phyloP scores from a whole-genome alignment of 306 rosid species.

The Bauhinia variegata region DNA sequence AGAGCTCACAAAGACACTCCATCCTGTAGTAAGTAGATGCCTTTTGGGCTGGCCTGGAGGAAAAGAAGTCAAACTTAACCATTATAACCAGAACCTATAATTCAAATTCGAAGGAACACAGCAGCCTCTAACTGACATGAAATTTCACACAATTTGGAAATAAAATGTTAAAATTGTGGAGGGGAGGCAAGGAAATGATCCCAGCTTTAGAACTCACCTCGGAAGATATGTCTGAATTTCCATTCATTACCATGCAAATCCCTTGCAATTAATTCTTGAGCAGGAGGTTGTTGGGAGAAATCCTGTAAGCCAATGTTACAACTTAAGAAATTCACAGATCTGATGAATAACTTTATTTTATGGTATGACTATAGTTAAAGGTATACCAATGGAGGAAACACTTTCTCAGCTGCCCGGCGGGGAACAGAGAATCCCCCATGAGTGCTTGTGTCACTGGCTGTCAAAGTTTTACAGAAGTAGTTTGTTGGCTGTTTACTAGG shows the following conservation, averaged over 20 bases:
- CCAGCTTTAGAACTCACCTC: slow-evolving; percentile 63
- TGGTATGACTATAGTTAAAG: slow-evolving; percentile 22
- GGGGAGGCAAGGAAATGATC: neutral
- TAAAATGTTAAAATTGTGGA: neutral
- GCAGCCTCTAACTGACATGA: slow-evolving; percentile 1
- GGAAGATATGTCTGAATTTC: slow-evolving; percentile 98
- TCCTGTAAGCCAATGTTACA: slow-evolving; percentile 58
- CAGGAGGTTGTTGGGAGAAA: slow-evolving; percentile 92
- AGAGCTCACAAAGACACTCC: slow-evolving; percentile 99
- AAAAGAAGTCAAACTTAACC: slow-evolving; percentile 18
- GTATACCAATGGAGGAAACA: slow-evolving; percentile 91
- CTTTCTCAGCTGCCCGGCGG: slow-evolving; percentile 99
- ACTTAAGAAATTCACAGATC: slow-evolving; percentile 12
- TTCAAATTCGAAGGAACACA: neutral
- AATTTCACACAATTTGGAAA: neutral
- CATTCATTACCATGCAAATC: slow-evolving; percentile 97
- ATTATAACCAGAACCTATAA: neutral
- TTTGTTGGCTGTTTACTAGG: slow-evolving; percentile 95
- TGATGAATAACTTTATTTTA: neutral
- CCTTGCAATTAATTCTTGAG: slow-evolving; percentile 91
- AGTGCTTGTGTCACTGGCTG: slow-evolving; percentile 95
- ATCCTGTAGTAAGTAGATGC: slow-evolving; percentile 97
- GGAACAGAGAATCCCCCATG: slow-evolving; percentile 99
- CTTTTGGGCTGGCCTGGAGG: slow-evolving; percentile 96
- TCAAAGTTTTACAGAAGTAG: slow-evolving; percentile 94